Conservation (phyloP, 164 flowering plant genomes). For the Magnolia changhungtana region DNA sequence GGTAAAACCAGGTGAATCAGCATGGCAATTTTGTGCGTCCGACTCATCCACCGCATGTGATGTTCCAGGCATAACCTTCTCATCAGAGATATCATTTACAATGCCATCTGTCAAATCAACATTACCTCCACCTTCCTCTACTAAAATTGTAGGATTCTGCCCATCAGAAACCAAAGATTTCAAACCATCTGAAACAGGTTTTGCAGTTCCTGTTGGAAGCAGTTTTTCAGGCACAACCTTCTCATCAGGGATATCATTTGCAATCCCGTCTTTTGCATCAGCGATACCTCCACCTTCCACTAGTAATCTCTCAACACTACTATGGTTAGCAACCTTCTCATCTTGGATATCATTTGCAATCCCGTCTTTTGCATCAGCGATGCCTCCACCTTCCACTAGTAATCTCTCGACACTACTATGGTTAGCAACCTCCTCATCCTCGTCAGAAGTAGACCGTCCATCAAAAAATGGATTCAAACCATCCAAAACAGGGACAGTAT, state of each 20-base stretch:
- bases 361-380: neutral
- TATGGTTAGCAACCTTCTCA: conserved; percentile 1
- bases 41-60: conserved; percentile 13
- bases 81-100: conserved; percentile 1
- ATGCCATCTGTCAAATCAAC: neutral
- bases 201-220: neutral
- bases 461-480: neutral
- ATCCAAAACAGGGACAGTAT: neutral
- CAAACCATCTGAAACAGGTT: neutral
- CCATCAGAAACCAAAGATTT: neutral
- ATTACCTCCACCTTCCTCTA: neutral
- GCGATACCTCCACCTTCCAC: neutral
- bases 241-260: neutral
- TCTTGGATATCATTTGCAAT: neutral
- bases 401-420: neutral
- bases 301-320: neutral
- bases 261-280: neutral
- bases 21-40: neutral
- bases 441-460: conserved; percentile 4
- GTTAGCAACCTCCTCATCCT: neutral
- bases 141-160: neutral
- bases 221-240: neutral
- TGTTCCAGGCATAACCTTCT: conserved; percentile 5
- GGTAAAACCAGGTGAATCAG: conserved; percentile 11
- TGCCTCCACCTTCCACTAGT: neutral